These are phyloP conservation scores for Beauveria asiatica DNA, from an alignment of 2,329 filamentous ascomycete genomes.

Conservation along the genomic window DNA sequence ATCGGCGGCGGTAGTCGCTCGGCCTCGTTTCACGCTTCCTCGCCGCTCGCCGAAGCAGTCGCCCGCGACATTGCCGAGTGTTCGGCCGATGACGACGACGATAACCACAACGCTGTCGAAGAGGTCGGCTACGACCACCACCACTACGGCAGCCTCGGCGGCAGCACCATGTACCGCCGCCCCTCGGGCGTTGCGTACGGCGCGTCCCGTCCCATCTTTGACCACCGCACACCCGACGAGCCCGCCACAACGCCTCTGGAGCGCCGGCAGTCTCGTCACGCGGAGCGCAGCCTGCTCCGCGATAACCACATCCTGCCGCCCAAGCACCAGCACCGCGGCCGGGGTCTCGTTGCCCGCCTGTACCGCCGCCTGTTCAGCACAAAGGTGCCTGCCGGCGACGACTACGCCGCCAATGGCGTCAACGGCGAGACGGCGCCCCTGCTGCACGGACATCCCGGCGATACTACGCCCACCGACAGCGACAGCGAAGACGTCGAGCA, in stretches of 20 bases:
- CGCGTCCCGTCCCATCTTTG: conserved; percentile 60
- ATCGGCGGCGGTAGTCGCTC: conserved; percentile 20
- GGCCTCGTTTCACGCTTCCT: conserved; percentile 48
- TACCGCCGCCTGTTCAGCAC: conserved; percentile 49
- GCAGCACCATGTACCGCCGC: conserved; percentile 54
- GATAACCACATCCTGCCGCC: conserved; percentile 59
- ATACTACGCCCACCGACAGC: conserved; percentile 29
- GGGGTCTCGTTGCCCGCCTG: conserved; percentile 28
- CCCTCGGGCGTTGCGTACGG: conserved; percentile 70
- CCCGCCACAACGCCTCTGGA: conserved; percentile 45
- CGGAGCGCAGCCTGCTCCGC: conserved; percentile 51
- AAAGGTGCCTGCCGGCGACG: conserved; percentile 37
- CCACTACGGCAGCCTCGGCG: conserved; percentile 5
- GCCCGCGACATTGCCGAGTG: conserved; percentile 59
- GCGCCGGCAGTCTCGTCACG: conserved; percentile 46
- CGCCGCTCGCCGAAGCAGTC: conserved; percentile 59
- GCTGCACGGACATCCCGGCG: conserved; percentile 25
- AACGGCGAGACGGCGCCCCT: conserved; percentile 33
- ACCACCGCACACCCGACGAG: conserved; percentile 43
- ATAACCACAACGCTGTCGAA: conserved; percentile 24
- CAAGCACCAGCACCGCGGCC: conserved; percentile 37
- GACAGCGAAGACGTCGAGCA: conserved; percentile 53
- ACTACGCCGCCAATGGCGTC: conserved; percentile 15
- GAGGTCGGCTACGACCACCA: conserved; percentile 33
- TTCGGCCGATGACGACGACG: conserved; percentile 48